Evolutionary conservation across 176 grass and related monocot species (phyloP).

Genomic region (Aechmea fasciata): DNA sequence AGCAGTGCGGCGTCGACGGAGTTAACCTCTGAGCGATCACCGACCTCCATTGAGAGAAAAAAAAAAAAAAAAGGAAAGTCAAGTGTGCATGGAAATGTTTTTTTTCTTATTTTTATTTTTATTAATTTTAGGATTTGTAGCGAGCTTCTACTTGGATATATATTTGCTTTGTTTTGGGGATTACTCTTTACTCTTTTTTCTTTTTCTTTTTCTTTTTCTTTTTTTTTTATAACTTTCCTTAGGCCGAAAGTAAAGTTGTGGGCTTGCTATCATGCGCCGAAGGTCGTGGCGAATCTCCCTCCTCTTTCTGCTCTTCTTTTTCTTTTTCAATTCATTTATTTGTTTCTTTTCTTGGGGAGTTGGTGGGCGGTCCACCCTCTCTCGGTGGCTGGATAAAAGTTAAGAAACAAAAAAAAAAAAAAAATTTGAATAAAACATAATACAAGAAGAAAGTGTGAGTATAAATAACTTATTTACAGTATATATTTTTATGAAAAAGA

Average conservation of each 20-base stretch:
- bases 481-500: too few species aligned
- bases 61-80: neutral
- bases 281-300: neutral
- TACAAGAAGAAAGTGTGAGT: too few species aligned
- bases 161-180: neutral
- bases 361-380: neutral
- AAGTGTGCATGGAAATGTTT: neutral
- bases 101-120: too few species aligned
- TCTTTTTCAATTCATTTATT: neutral
- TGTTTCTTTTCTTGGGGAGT: neutral
- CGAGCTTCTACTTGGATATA: neutral
- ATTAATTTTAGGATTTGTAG: too few species aligned
- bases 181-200: neutral
- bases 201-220: neutral
- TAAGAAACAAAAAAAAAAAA: too few species aligned
- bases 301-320: neutral
- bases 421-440: too few species aligned
- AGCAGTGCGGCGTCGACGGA: constrained; percentile 94
- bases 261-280: neutral
- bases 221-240: neutral
- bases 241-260: neutral
- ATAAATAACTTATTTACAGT: too few species aligned
- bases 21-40: constrained; percentile 42
- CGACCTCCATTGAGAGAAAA: neutral
- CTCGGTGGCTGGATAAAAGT: too few species aligned